A percentile compares a stretch with the other conserved stretches of the same genome.
Evolutionary conservation across 1,139 yeast species (phyloP).

Genomic region (Debaryomycetaceae sp.): DNA sequence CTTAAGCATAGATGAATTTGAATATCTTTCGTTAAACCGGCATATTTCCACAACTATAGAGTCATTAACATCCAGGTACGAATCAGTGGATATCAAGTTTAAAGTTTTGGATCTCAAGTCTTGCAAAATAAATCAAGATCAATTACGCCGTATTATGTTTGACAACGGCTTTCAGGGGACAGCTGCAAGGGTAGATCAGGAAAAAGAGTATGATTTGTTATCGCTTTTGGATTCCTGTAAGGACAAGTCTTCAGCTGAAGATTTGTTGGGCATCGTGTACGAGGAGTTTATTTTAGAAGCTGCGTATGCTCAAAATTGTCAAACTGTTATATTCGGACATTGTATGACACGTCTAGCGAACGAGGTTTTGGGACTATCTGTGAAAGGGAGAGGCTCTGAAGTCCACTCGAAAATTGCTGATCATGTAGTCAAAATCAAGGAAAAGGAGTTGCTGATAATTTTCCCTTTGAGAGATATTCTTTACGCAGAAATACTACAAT

Average conservation of each 20-base stretch:
- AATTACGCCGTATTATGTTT: constrained; percentile 24
- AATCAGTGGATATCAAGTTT: constrained; percentile 20
- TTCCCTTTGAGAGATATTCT: constrained; percentile 79
- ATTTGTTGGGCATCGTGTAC: constrained; percentile 49
- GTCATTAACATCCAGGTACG: constrained; percentile 17
- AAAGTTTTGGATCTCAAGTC: constrained; percentile 38
- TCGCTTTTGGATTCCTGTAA: constrained; percentile 33
- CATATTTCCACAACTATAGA: constrained; percentile 16
- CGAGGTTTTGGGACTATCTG: constrained; percentile 71
- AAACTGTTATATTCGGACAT: constrained; percentile 67
- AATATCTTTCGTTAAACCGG: constrained; percentile 13
- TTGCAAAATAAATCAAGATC: constrained; percentile 24
- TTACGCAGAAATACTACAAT: constrained; percentile 60
- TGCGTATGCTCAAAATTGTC: constrained; percentile 45
- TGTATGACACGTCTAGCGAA: constrained; percentile 84
- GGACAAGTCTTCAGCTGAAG: constrained; percentile 61
- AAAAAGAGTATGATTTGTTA: constrained; percentile 12
- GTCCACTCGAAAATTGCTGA: constrained; percentile 55
- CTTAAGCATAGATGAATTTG: constrained; percentile 47
- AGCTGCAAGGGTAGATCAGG: constrained; percentile 7
- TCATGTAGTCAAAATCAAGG: constrained; percentile 26
- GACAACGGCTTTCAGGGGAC: constrained; percentile 27
- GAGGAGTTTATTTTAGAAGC: constrained; percentile 46
- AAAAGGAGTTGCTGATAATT: constrained; percentile 37
- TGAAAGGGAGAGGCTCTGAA: constrained; percentile 84